phyloP scores from a whole-genome alignment of 23 red algal genomes.

The Gracilaria vermiculophylla region DNA sequence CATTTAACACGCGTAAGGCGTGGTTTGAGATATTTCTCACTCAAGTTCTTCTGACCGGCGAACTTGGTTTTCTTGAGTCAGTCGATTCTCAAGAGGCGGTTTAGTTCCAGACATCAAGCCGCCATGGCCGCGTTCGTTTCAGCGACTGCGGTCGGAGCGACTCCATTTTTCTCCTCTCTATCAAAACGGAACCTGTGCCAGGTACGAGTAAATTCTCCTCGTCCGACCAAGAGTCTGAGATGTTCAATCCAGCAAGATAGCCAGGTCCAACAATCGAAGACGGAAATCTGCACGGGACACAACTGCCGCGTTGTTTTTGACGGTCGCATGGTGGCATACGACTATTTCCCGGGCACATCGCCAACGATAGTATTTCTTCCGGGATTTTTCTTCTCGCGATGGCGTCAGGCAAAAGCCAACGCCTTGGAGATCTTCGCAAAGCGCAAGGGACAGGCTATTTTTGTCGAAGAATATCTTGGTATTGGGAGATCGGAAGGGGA shows the following conservation, averaged over 20 bases:
- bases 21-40: too few species aligned
- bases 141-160: not conserved
- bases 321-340: constrained; percentile 59
- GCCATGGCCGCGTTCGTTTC: constrained; percentile 3
- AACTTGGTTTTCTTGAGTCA: too few species aligned
- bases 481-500: constrained; percentile 81
- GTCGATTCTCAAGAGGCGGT: not conserved
- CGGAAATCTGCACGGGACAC: not conserved
- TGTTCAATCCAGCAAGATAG: constrained; percentile 11
- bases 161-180: not conserved
- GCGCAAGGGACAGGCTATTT: constrained; percentile 64
- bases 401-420: constrained; percentile 79
- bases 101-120: not conserved
- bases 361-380: constrained; percentile 91
- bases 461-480: constrained; percentile 90
- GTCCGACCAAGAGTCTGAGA: not conserved
- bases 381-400: constrained; percentile 76
- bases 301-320: constrained; percentile 44
- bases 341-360: constrained; percentile 73
- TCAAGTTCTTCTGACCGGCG: too few species aligned
- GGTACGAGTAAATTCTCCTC: too few species aligned
- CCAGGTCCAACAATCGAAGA: not conserved
- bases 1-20: too few species aligned
- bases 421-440: constrained; percentile 82
- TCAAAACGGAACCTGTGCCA: not conserved